phyloP scores from a whole-genome alignment of 2,329 filamentous ascomycete species.

The Fusarium decemcellulare region DNA sequence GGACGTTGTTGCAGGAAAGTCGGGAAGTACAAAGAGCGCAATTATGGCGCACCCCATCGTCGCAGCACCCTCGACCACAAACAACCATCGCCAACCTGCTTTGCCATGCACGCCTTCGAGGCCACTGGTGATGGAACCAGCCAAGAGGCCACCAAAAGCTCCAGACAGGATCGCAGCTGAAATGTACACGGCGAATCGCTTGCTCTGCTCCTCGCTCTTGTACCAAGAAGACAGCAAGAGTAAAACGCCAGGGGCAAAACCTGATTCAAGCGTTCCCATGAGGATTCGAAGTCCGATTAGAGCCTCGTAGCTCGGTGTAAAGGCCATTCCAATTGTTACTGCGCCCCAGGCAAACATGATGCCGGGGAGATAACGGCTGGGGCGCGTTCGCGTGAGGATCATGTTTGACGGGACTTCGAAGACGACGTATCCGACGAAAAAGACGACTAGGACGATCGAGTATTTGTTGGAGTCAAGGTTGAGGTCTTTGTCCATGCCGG shows the following conservation, averaged over 20 bases:
- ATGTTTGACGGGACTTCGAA: constrained; percentile 77
- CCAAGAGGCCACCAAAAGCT: constrained; percentile 74
- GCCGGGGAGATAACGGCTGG: constrained; percentile 74
- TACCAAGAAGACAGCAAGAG: constrained; percentile 80
- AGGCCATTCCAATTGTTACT: constrained; percentile 49
- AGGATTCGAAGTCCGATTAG: constrained; percentile 55
- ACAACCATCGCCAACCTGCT: constrained; percentile 65
- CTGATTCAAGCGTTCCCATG: constrained; percentile 71
- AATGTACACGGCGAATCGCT: constrained; percentile 74
- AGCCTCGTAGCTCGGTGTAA: constrained; percentile 43
- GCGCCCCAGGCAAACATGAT: constrained; percentile 71
- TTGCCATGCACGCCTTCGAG: constrained; percentile 68
- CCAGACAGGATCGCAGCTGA: constrained; percentile 79
- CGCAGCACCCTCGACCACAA: constrained; percentile 71
- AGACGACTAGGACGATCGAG: constrained; percentile 71
- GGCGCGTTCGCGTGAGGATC: constrained; percentile 73
- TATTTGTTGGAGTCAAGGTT: constrained; percentile 71
- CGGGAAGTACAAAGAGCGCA: constrained; percentile 76
- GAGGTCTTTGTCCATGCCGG: constrained; percentile 55
- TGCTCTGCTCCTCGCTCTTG: constrained; percentile 50
- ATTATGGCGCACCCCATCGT: constrained; percentile 73
- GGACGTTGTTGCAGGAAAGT: constrained; percentile 72
- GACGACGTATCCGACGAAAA: constrained; percentile 79
- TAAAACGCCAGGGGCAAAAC: constrained; percentile 72
- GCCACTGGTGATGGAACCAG: constrained; percentile 68